Evolutionary conservation across 164 flowering plant species (phyloP).

Genomic region (Euptelea pleiosperma): DNA sequence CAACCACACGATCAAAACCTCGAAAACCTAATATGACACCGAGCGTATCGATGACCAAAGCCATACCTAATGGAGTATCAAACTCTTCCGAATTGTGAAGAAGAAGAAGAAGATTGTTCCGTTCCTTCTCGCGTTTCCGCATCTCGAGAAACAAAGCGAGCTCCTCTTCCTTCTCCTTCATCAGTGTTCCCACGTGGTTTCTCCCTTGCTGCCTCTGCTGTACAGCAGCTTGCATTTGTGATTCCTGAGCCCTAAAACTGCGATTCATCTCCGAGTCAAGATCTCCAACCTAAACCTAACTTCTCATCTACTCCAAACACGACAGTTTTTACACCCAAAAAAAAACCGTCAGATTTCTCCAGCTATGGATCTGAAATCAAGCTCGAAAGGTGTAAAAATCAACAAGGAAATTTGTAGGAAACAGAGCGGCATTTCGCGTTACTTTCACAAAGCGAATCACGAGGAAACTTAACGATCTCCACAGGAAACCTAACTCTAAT

Average conservation of each 20-base stretch:
- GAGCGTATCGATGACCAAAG: not conserved
- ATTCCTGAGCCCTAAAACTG: constrained; percentile 75
- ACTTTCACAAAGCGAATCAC: constrained; percentile 3
- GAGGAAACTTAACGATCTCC: not conserved
- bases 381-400: constrained; percentile 13
- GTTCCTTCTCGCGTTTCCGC: constrained; percentile 89
- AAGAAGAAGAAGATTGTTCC: constrained; percentile 54
- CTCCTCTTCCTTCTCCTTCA: constrained; percentile 89
- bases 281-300: too few species aligned
- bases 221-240: constrained; percentile 53
- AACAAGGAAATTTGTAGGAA: not conserved
- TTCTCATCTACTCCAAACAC: not conserved
- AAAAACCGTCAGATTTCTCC: too few species aligned
- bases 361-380: constrained; percentile 29
- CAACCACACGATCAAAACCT: too few species aligned
- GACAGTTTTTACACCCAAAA: not conserved
- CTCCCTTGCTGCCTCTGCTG: constrained; percentile 48
- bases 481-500: not conserved
- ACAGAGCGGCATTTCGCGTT: constrained; percentile 5
- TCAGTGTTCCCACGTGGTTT: constrained; percentile 43
- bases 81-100: constrained; percentile 64
- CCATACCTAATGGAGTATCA: constrained; percentile 68
- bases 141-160: constrained; percentile 90
- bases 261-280: constrained; percentile 79
- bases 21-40: constrained; percentile 4